Conservation (phyloP, 331 rosid species). For the Malus hybrid region DNA sequence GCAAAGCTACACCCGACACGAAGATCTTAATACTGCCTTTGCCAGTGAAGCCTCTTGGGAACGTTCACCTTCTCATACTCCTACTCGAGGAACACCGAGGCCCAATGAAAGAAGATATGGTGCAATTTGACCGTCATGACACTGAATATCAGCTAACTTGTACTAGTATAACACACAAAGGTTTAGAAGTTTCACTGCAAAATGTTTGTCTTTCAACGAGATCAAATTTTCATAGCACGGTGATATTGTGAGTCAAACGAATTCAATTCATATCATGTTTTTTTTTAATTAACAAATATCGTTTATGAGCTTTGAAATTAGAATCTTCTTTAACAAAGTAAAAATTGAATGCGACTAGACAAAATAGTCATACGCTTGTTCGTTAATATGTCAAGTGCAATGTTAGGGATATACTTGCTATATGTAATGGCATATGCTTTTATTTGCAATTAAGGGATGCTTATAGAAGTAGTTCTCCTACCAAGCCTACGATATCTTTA, state of each 20-base stretch:
- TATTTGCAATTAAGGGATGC: background rate
- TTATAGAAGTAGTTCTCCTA: conserved; percentile 26
- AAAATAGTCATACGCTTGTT: background rate
- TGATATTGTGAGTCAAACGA: background rate
- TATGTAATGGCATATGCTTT: background rate
- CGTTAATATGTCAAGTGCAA: background rate
- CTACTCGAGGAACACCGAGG: conserved; percentile 36
- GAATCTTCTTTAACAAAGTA: no score
- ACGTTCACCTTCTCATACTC: conserved; percentile 50
- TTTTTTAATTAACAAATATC: no score
- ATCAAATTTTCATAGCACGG: background rate
- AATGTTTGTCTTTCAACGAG: background rate
- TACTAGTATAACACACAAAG: background rate
- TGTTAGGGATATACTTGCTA: background rate
- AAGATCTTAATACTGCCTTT: conserved; percentile 46
- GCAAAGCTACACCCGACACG: conserved; percentile 61
- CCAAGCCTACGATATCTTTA: conserved; percentile 13
- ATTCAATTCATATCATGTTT: no score
- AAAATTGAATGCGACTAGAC: no score
- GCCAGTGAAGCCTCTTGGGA: conserved; percentile 78
- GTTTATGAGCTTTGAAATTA: no score
- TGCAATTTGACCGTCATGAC: conserved; percentile 34
- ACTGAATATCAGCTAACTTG: background rate
- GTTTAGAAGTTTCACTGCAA: background rate
- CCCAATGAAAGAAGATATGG: conserved; percentile 58